A percentile compares a stretch with the other conserved stretches of the same genome.
Evolutionary conservation across 2,329 filamentous ascomycete species (phyloP).

Genomic region (Apiospora pterosperma): DNA sequence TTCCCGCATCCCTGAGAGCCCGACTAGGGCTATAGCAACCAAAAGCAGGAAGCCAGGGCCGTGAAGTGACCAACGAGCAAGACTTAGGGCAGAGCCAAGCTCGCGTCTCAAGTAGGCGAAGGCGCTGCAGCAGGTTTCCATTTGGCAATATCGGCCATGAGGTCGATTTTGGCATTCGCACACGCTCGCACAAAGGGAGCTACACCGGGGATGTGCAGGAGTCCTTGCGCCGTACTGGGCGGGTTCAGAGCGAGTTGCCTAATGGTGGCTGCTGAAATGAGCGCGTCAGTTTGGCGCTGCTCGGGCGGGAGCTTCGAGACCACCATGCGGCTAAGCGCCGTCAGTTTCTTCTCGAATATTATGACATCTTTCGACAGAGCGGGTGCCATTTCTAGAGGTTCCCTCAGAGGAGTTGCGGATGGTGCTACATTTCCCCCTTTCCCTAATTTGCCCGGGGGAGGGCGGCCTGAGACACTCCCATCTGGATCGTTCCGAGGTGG

Average conservation of each 20-base stretch:
- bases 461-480: background rate
- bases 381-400: background rate
- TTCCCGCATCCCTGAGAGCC: no score
- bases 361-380: background rate
- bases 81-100: no score
- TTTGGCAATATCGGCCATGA: background rate
- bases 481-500: background rate
- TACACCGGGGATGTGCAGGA: background rate
- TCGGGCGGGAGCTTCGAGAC: background rate
- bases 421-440: background rate
- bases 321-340: background rate
- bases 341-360: background rate
- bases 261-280: background rate
- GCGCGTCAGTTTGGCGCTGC: background rate
- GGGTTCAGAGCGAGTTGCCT: background rate
- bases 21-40: background rate
- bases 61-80: background rate
- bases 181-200: background rate
- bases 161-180: conserved; percentile 1
- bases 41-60: background rate
- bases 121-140: background rate
- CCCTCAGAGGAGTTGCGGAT: background rate
- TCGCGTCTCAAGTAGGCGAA: background rate
- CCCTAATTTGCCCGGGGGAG: background rate
- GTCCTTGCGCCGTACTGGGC: background rate